Percentiles rank a stretch among this genome's conserved stretches.
phyloP scores from a whole-genome alignment of 192 early-diverging fungal species.

The Backusella liffmaniae region DNA sequence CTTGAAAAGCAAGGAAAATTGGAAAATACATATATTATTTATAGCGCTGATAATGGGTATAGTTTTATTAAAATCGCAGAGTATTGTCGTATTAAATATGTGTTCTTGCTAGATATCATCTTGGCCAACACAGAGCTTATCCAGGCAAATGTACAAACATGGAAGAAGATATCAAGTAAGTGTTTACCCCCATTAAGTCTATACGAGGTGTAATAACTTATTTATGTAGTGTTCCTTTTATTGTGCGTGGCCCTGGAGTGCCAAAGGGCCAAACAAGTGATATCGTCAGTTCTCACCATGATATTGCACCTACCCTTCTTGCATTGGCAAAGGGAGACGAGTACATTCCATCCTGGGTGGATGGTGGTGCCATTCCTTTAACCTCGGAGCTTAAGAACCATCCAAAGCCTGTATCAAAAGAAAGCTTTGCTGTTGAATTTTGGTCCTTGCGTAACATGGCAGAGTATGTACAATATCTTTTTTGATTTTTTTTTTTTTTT shows the following conservation, averaged over 20 bases:
- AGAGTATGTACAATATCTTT: not conserved
- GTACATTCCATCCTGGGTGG: slow-evolving; percentile 42
- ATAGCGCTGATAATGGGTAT: slow-evolving; percentile 64
- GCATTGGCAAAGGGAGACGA: slow-evolving; percentile 46
- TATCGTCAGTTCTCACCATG: slow-evolving; percentile 52
- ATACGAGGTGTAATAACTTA: not conserved
- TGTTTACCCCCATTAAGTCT: not conserved
- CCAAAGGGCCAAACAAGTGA: slow-evolving; percentile 40
- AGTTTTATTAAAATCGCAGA: too few species aligned
- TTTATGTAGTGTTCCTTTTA: slow-evolving; percentile 43
- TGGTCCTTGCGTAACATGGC: slow-evolving; percentile 32
- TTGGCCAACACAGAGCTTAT: slow-evolving; percentile 60
- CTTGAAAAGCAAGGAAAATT: slow-evolving; percentile 48
- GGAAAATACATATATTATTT: slow-evolving; percentile 64
- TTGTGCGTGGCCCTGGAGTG: slow-evolving; percentile 65
- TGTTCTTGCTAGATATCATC: slow-evolving; percentile 44
- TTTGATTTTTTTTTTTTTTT: not conserved
- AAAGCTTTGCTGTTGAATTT: slow-evolving; percentile 54
- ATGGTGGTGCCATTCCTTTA: slow-evolving; percentile 58
- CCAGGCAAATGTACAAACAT: slow-evolving; percentile 61
- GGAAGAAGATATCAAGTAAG: slow-evolving; percentile 64
- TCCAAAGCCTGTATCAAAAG: slow-evolving; percentile 46
- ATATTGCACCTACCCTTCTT: slow-evolving; percentile 61
- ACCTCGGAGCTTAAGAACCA: slow-evolving; percentile 35
- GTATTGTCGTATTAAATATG: not conserved